Percentiles rank a stretch among this genome's conserved stretches.
These are phyloP conservation scores for Eucalyptus marginata DNA, from an alignment of 345 rosid genomes.

Conservation along the genomic window DNA sequence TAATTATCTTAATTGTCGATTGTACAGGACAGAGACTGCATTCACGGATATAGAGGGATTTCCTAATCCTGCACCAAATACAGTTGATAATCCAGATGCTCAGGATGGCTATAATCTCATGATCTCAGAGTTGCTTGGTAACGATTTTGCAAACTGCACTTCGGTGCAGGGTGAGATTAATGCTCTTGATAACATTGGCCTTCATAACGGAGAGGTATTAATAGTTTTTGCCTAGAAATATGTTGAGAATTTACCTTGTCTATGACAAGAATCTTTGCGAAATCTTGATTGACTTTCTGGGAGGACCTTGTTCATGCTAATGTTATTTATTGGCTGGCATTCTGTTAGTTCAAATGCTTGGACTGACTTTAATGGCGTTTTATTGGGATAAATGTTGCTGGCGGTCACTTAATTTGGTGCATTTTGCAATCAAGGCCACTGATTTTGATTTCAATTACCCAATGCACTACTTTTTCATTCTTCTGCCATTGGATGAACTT, in stretches of 20 bases:
- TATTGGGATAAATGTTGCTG: background rate
- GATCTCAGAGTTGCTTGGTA: conserved; percentile 62
- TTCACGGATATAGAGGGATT: conserved; percentile 34
- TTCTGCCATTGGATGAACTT: background rate
- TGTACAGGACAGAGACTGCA: conserved; percentile 52
- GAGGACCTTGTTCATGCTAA: background rate
- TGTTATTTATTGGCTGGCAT: background rate
- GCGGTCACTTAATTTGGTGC: background rate
- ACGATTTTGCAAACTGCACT: conserved; percentile 39
- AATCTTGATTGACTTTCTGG: background rate
- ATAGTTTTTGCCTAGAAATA: background rate
- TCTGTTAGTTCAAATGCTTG: background rate
- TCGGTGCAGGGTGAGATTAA: conserved; percentile 39
- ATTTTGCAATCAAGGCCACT: background rate
- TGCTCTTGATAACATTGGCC: conserved; percentile 38
- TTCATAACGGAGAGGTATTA: conserved; percentile 64
- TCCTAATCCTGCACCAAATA: conserved; percentile 15
- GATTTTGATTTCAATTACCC: background rate
- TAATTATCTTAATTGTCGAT: background rate
- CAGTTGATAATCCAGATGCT: conserved; percentile 40
- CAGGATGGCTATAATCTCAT: conserved; percentile 69
- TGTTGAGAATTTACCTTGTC: background rate
- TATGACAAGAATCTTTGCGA: background rate
- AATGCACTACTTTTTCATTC: background rate
- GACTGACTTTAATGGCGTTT: background rate